Conservation (phyloP, 139 green algal genomes). For the Trebouxia sp. region DNA sequence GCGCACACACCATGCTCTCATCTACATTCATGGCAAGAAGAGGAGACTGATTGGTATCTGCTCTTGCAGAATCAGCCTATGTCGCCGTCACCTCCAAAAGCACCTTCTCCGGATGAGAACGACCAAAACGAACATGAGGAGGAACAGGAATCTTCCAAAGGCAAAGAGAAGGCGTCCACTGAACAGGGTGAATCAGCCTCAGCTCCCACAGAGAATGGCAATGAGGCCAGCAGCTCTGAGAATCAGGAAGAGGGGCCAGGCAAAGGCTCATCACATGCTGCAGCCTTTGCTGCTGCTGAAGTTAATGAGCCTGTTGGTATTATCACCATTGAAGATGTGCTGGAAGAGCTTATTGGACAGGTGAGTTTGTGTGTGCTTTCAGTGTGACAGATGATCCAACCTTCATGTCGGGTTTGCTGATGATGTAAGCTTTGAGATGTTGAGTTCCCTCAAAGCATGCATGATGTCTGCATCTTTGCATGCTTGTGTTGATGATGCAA, state of each 20-base stretch:
- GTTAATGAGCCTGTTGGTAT: conserved; percentile 53
- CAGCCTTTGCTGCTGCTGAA: not conserved
- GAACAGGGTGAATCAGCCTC: not conserved
- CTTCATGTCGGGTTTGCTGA: not conserved
- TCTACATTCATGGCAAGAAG: no score
- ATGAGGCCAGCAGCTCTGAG: conserved; percentile 2
- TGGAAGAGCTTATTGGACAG: conserved; percentile 49
- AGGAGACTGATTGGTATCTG: no score
- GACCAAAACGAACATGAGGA: not conserved
- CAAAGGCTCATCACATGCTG: not conserved
- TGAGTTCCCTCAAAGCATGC: not conserved
- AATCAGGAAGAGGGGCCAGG: not conserved
- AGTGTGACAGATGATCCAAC: not conserved
- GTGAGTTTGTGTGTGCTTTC: not conserved
- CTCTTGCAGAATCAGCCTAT: no score
- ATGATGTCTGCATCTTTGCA: not conserved
- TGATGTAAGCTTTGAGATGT: not conserved
- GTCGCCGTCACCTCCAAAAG: no score
- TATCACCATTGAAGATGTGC: conserved; percentile 71
- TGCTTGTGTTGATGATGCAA: not conserved
- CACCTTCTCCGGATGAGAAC: no score
- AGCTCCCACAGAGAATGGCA: not conserved
- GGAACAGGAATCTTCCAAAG: not conserved
- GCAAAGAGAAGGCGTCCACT: not conserved
- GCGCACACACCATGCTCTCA: no score